Evolutionary conservation across 2,329 filamentous ascomycete species (phyloP).

Genomic region (Alternaria alternata): DNA sequence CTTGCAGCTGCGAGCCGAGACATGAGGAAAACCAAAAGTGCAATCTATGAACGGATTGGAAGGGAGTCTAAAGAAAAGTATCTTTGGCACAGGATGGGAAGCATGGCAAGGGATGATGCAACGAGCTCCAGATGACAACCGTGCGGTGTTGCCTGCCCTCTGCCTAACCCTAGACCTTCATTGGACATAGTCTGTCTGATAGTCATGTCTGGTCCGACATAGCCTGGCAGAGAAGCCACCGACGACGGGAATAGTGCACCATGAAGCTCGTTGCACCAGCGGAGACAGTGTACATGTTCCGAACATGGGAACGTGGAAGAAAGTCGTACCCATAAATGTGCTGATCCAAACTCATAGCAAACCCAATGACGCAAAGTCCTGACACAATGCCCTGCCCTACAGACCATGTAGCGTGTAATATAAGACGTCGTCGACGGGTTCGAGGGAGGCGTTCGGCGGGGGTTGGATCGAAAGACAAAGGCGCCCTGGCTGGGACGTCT

Average conservation of each 20-base stretch:
- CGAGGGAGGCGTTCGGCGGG: constrained; percentile 26
- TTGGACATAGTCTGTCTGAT: constrained; percentile 13
- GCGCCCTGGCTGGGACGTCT: constrained; percentile 32
- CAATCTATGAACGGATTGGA: constrained; percentile 17
- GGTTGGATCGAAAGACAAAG: constrained; percentile 20
- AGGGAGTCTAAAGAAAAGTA: constrained; percentile 13
- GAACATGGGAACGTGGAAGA: constrained; percentile 29
- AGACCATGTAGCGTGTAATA: constrained; percentile 43
- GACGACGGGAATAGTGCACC: constrained; percentile 14
- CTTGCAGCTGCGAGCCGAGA: constrained; percentile 25
- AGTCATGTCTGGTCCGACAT: constrained; percentile 23
- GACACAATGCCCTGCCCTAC: constrained; percentile 23
- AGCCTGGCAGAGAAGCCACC: constrained; percentile 37
- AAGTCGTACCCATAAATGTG: constrained; percentile 52
- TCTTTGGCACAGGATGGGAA: constrained; percentile 10
- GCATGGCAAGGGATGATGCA: constrained; percentile 28
- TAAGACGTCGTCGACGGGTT: constrained; percentile 27
- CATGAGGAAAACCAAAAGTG: constrained; percentile 12
- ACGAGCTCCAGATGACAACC: constrained; percentile 38
- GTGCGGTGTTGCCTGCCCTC: constrained; percentile 50
- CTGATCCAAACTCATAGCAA: constrained; percentile 54
- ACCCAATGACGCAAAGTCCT: constrained; percentile 36
- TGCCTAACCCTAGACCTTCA: constrained; percentile 38
- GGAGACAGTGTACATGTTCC: constrained; percentile 2
- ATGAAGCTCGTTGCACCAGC: constrained; percentile 25